Evolutionary conservation across 1,139 yeast species (phyloP), one percentile per base, ranked within the genome.

Genomic region (Suhomyces guaymorum): DNA sequence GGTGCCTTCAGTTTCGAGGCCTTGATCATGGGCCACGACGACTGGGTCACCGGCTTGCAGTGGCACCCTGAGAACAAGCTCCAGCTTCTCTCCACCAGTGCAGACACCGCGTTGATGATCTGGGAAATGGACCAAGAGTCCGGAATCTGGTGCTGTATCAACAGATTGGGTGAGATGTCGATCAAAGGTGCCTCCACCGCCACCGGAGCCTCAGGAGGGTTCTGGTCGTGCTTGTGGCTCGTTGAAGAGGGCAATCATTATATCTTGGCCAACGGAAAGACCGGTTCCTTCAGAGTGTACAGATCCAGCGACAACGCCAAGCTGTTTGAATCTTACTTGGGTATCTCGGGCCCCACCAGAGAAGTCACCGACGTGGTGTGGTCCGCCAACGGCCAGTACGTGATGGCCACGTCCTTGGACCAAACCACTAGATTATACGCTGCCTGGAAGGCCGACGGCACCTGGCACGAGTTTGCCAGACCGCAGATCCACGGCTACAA

Each of bases 401-500:
- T 90, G 24, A 61, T 86, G 42, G 70, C 89, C 0, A 87, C 97
- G 0, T 73, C 95, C 0, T 63, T 87, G 33, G 99, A 94, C 55
- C 98, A 94, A 61, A 92, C 98, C 0, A 87, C 98, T 0, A 72
- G 98, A 53, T 59, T 94, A 16, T 82, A 73, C 60, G 82, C 95
- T 0, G 77, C 76, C 14, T 82, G 87, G 84, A 55, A 63, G 6
- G 32, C 32, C 11, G 34, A 42, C 28, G 59, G 70, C 38, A 66
- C 78, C 1, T 89, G 96, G 96, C 85, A 82, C 55, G 99, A 94
- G 56, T 81, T 92, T 58, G 88, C 96, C 1, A 75, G 99, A 48
- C 98, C 98, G 0, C 99, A 94, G 57, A 92, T 94, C 45, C 99
- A 94, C 58, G 99, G 99, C 9, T 94, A 88, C 55, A 97, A 94